Conservation (phyloP, 768 basidiomycete species). For the Brasilioporus rufonigricans region DNA sequence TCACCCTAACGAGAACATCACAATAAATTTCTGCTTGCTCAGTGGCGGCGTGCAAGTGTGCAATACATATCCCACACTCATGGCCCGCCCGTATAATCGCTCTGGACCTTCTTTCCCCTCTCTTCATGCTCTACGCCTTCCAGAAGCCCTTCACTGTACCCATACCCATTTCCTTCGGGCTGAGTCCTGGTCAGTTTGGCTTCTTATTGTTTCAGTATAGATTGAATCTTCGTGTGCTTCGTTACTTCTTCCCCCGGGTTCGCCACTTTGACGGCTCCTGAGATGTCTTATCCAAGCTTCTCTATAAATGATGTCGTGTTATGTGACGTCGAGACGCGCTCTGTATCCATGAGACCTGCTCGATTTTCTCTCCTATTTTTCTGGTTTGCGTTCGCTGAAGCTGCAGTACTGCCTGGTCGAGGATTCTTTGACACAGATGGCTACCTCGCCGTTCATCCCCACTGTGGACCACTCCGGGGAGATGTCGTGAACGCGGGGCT, state of each 20-base stretch:
- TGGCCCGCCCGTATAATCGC: too few species aligned
- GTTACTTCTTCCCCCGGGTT: too few species aligned
- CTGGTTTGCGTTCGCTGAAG: constrained; percentile 9
- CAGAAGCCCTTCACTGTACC: constrained; percentile 7
- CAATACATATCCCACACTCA: too few species aligned
- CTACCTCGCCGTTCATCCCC: constrained; percentile 46
- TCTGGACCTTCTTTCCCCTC: constrained; percentile 18
- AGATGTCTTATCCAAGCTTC: too few species aligned
- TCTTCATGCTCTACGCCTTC: constrained; percentile 20
- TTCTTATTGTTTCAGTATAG: neutral
- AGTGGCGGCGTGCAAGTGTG: too few species aligned
- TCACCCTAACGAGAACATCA: too few species aligned
- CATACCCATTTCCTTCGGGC: constrained; percentile 1
- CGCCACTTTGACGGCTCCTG: neutral
- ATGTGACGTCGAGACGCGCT: neutral
- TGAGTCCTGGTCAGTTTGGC: constrained; percentile 11
- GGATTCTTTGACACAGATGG: constrained; percentile 20
- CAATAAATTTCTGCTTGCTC: too few species aligned
- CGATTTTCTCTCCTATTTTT: constrained; percentile 11
- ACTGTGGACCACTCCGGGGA: constrained; percentile 42
- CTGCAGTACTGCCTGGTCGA: constrained; percentile 4
- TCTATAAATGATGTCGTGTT: neutral
- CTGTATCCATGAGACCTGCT: neutral
- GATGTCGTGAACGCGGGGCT: constrained; percentile 48
- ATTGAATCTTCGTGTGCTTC: neutral